Evolutionary conservation across 305 asterid species (phyloP).

Genomic region (Fraxinus ornus): DNA sequence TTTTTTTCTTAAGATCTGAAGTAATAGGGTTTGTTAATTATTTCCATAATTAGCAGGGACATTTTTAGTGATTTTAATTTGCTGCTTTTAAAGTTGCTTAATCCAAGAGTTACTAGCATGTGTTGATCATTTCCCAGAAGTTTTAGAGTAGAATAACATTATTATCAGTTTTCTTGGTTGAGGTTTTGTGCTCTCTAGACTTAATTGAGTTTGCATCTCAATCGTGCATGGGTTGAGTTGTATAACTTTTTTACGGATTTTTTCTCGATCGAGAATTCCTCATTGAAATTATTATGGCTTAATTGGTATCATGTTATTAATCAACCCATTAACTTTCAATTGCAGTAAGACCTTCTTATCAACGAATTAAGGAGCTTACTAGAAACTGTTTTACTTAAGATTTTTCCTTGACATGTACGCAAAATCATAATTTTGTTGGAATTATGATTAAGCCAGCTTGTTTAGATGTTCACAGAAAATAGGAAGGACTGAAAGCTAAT

Average conservation of each 20-base stretch:
- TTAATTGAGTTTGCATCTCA: background rate
- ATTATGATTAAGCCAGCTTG: constrained; percentile 2
- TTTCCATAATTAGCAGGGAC: background rate
- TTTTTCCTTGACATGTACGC: background rate
- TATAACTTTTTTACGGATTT: background rate
- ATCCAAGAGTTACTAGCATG: background rate
- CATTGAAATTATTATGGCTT: background rate
- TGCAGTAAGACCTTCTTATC: background rate
- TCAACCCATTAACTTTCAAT: background rate
- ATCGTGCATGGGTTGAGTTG: too few species aligned
- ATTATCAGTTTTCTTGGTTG: background rate
- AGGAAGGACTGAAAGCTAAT: constrained; percentile 7
- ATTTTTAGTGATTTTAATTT: too few species aligned
- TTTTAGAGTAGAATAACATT: background rate
- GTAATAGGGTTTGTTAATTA: background rate
- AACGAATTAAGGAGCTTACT: background rate
- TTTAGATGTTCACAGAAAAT: background rate
- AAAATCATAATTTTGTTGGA: background rate
- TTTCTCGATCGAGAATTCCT: background rate
- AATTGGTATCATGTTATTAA: background rate
- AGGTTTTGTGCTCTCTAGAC: background rate
- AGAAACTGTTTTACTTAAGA: background rate
- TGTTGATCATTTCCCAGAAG: background rate
- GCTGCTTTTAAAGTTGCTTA: background rate
- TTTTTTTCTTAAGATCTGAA: too few species aligned